A percentile compares a stretch with the other conserved stretches of the same genome.
Conservation (phyloP, 768 basidiomycete species). For the Gloeophyllum trabeum region DNA sequence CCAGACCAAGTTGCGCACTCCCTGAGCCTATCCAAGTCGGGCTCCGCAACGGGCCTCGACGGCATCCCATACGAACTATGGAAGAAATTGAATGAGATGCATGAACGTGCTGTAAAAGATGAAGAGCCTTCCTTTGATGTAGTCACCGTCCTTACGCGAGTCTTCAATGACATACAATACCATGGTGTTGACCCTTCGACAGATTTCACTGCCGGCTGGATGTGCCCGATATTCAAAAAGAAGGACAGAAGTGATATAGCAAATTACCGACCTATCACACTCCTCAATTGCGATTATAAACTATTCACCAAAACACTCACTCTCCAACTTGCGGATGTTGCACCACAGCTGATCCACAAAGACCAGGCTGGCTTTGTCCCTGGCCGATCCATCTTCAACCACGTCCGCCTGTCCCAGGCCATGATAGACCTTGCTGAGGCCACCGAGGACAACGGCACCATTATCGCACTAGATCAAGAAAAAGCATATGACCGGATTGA, state of each 20-base stretch:
- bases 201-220: slow-evolving; percentile 7
- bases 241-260: slow-evolving; percentile 2
- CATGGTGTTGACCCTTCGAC: not conserved
- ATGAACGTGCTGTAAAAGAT: not conserved
- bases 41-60: slow-evolving; percentile 14
- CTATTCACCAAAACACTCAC: slow-evolving; percentile 7
- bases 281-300: slow-evolving; percentile 12
- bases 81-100: not conserved
- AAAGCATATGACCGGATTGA: slow-evolving; percentile 12
- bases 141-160: not conserved
- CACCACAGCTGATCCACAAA: slow-evolving; percentile 3
- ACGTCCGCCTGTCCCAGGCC: slow-evolving; percentile 4
- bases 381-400: slow-evolving; percentile 8
- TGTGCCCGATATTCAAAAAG: slow-evolving; percentile 12
- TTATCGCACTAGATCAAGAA: slow-evolving; percentile 11
- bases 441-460: slow-evolving; percentile 8
- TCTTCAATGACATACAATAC: not conserved
- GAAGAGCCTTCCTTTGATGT: not conserved
- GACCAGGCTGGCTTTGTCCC: slow-evolving; percentile 12
- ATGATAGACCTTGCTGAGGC: slow-evolving; percentile 9
- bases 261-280: slow-evolving; percentile 13
- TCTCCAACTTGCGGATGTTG: slow-evolving; percentile 1
- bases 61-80: slow-evolving; percentile 18
- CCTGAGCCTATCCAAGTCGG: slow-evolving; percentile 8
- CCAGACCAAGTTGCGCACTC: slow-evolving; percentile 9